Evolutionary conservation across 352 stramenopile genomes (phyloP).

Genomic region (Detonula confervacea): DNA sequence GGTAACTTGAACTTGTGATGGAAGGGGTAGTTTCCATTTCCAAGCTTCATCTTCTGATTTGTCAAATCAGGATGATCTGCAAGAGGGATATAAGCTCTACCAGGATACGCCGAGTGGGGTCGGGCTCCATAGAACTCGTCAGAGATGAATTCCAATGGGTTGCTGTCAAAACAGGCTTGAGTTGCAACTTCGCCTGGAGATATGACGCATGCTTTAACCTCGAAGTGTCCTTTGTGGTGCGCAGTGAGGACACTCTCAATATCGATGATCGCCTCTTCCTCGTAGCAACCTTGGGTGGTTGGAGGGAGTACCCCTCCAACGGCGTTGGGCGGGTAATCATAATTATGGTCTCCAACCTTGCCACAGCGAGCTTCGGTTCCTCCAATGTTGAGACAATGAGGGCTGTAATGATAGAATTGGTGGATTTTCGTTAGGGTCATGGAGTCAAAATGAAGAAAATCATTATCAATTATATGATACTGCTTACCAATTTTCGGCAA

Average conservation of each 20-base stretch:
- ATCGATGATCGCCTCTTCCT: slow-evolving; percentile 55
- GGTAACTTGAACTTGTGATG: slow-evolving; percentile 42
- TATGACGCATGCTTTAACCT: slow-evolving; percentile 69
- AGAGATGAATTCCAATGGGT: slow-evolving; percentile 61
- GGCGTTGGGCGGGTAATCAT: slow-evolving; percentile 48
- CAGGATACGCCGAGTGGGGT: slow-evolving; percentile 44
- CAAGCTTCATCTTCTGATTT: background rate
- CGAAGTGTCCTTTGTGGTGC: slow-evolving; percentile 78
- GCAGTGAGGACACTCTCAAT: slow-evolving; percentile 71
- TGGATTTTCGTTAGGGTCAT: background rate
- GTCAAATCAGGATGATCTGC: slow-evolving; percentile 22
- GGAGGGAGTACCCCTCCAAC: slow-evolving; percentile 37
- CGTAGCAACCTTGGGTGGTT: slow-evolving; percentile 52
- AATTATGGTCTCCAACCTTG: slow-evolving; percentile 21
- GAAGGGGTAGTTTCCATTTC: slow-evolving; percentile 35
- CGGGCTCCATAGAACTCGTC: slow-evolving; percentile 51
- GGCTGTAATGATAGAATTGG: slow-evolving; percentile 13
- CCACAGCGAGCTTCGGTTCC: slow-evolving; percentile 60
- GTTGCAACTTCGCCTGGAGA: slow-evolving; percentile 50
- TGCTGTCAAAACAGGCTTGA: slow-evolving; percentile 69
- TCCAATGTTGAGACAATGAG: slow-evolving; percentile 65
- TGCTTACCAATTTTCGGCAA: slow-evolving; percentile 27
- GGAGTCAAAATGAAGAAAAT: background rate
- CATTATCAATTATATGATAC: background rate
- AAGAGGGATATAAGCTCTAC: slow-evolving; percentile 48